phyloP scores from a whole-genome alignment of 305 asterid genomes.

The Rubia balearica region DNA sequence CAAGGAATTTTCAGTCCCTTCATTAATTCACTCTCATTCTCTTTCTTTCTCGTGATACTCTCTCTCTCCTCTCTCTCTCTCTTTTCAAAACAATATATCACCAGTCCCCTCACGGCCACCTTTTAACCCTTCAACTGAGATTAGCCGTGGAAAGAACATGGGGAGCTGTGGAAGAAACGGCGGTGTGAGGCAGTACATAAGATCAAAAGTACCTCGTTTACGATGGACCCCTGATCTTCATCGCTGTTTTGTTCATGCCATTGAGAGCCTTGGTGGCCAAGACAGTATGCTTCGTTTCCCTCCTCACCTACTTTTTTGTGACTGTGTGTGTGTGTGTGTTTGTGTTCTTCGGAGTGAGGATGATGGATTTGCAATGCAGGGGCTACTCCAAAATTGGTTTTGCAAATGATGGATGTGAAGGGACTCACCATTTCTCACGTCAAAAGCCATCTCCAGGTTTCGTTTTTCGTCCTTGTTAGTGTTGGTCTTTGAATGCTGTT shows the following conservation, averaged over 20 bases:
- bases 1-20: constrained; percentile 20
- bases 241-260: constrained; percentile 55
- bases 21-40: constrained; percentile 18
- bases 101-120: not conserved
- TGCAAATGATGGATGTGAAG: constrained; percentile 64
- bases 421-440: constrained; percentile 82
- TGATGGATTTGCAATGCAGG: constrained; percentile 24
- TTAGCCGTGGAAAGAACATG: constrained; percentile 16
- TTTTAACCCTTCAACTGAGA: not conserved
- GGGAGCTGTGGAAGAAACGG: constrained; percentile 43
- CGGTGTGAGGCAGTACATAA: constrained; percentile 59
- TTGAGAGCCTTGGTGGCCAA: constrained; percentile 60
- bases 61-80: constrained; percentile 17
- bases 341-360: not conserved
- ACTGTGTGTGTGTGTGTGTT: not conserved
- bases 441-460: constrained; percentile 75
- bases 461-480: not conserved
- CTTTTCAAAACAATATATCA: no score
- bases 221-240: constrained; percentile 85
- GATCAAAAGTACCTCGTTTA: constrained; percentile 68
- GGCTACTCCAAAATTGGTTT: constrained; percentile 70
- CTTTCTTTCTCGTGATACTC: constrained; percentile 12
- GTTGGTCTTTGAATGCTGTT: not conserved
- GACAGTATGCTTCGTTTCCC: constrained; percentile 26
- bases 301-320: not conserved